Percentiles rank a stretch among this genome's conserved stretches.
phyloP scores from a whole-genome alignment of 2,329 filamentous ascomycete genomes.

The Gaeumannomyces tritici region DNA sequence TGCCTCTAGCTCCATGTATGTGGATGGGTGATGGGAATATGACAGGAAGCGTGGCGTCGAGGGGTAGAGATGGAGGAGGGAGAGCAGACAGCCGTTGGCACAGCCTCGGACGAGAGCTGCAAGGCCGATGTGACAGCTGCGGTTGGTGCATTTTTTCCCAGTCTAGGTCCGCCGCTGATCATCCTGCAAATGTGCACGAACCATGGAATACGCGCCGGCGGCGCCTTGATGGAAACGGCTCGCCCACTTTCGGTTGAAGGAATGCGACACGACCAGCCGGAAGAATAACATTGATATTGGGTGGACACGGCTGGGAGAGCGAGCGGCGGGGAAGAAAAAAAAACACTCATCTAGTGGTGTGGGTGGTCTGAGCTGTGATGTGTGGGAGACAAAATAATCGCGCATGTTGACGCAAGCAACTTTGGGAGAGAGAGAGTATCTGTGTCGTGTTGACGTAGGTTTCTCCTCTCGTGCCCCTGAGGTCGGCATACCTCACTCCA shows the following conservation, averaged over 20 bases:
- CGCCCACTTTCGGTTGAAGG: not conserved
- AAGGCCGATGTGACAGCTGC: not conserved
- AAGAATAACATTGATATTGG: not conserved
- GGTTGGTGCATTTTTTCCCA: not conserved
- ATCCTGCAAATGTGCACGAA: not conserved
- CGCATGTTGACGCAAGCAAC: too few species aligned
- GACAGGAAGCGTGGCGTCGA: not conserved
- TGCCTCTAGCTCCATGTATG: not conserved
- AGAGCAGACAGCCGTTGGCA: not conserved
- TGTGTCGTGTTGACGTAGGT: too few species aligned
- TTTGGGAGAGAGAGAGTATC: too few species aligned
- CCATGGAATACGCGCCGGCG: not conserved
- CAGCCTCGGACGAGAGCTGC: not conserved
- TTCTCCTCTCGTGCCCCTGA: not conserved
- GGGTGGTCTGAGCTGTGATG: not conserved
- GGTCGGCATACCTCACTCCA: not conserved
- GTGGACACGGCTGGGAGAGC: not conserved
- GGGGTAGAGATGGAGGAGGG: too few species aligned
- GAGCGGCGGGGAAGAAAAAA: not conserved
- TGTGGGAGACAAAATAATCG: not conserved
- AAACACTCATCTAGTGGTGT: not conserved
- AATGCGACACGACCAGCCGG: not conserved
- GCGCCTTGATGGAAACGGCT: not conserved
- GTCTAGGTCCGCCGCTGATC: not conserved
- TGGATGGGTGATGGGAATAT: not conserved